phyloP scores from a whole-genome alignment of 2,329 filamentous ascomycete species.

The Sclerotiophoma versabilis region DNA sequence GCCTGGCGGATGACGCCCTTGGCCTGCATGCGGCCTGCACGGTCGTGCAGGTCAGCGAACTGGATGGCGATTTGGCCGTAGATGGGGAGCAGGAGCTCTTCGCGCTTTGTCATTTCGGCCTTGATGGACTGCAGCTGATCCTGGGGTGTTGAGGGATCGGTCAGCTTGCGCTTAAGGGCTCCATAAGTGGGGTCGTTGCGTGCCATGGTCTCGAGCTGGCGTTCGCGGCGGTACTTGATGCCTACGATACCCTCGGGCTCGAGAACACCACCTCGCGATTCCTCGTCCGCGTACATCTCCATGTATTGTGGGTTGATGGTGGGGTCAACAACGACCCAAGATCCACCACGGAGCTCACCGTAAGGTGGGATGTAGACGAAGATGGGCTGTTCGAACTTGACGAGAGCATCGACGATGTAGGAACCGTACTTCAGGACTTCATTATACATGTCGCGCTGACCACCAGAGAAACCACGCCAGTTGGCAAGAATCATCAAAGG shows the following conservation, averaged over 20 bases:
- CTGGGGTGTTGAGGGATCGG: conserved; percentile 70
- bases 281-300: conserved; percentile 99
- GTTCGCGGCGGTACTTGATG: conserved; percentile 98
- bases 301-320: conserved; percentile 96
- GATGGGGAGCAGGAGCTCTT: conserved; percentile 88
- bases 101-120: conserved; percentile 81
- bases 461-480: conserved; percentile 99
- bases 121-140: conserved; percentile 83
- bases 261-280: conserved; percentile 93
- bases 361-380: conserved; percentile 98
- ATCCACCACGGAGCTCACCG: conserved; percentile 96
- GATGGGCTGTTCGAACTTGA: conserved; percentile 98
- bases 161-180: conserved; percentile 79
- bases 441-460: conserved; percentile 99
- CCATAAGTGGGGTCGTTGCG: conserved; percentile 87
- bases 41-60: conserved; percentile 96
- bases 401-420: conserved; percentile 97
- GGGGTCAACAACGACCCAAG: conserved; percentile 98
- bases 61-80: conserved; percentile 96
- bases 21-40: conserved; percentile 95
- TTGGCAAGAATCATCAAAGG: conserved; percentile 99
- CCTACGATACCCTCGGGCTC: conserved; percentile 98
- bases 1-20: conserved; percentile 90
- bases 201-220: conserved; percentile 96
- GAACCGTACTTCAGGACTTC: conserved; percentile 99